Evolutionary conservation across 495 filamentous ascomycete species (phyloP), one percentile per base, ranked within the genome.

Genomic region (Friedmanniomyces endolithicus): DNA sequence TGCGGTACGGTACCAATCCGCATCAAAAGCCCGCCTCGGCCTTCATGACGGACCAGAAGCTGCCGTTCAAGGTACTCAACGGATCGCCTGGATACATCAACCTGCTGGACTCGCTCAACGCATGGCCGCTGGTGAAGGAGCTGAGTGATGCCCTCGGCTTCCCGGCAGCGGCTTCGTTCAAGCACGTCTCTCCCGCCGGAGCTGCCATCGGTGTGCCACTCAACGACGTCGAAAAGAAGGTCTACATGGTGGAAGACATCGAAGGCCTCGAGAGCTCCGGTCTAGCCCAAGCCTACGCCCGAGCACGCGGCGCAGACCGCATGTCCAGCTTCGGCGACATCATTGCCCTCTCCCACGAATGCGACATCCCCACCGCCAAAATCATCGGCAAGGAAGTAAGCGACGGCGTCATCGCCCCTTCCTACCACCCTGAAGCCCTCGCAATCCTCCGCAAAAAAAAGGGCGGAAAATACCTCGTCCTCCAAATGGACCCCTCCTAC

Each of bases 311-410:
- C 57, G 87, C 90, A 19, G 92, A 98, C 71, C 84, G 92, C 63
- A 96, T 97, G 90, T 89, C 85, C 70, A 90, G 85, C 70, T 96
- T 97, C 68, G 92, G 92, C 47, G 92, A 98, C 70, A 81, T 96
- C 66, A 87, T 98, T 61, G 94, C 94, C 33, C 81, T 98, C 20
- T 90, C 85, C 49, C 84, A 95, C 67, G 72, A 85, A 54, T 88
- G 95, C 44, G 92, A 98, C 67, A 78, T 69, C 16, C 78, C 86
- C 22, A 97, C 92, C 0, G 92, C 92, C 47, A 94, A 86, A 76
- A 94, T 97, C 71, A 94, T 98, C 74, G 88, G 86, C 23, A 85
- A 90, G 58, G 92, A 98, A 75, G 92, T 98, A 25, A 96, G 90
- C 16, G 92, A 98, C 65, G 92, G 92, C 69, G 82, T 98, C 44